phyloP scores from a whole-genome alignment of 192 early-diverging fungal species.

The Ambispora gerdemannii region DNA sequence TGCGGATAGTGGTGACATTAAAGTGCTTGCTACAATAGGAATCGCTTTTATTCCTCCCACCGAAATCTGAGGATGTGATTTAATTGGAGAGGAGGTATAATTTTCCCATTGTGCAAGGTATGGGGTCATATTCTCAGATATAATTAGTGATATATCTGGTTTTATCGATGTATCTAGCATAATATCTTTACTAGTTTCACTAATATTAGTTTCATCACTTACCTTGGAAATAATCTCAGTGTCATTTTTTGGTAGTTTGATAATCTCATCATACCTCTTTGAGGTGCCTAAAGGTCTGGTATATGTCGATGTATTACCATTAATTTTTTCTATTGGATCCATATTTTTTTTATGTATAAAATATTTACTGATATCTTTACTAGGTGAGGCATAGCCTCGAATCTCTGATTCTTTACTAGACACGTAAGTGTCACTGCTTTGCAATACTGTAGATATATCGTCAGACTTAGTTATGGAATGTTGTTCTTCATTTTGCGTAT shows the following conservation, averaged over 20 bases:
- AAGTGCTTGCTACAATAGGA: neutral
- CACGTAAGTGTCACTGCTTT: too few species aligned
- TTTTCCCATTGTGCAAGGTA: neutral
- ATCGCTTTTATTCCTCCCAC: neutral
- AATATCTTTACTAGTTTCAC: too few species aligned
- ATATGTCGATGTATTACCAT: too few species aligned
- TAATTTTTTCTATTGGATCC: neutral
- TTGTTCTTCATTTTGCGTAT: too few species aligned
- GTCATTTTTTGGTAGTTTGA: too few species aligned
- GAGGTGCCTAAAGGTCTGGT: too few species aligned
- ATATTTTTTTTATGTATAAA: neutral
- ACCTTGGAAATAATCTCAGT: too few species aligned
- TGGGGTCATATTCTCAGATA: neutral
- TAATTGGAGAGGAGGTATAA: neutral
- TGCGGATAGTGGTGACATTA: conserved; percentile 17
- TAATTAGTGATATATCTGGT: neutral
- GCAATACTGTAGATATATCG: neutral
- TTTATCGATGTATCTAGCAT: conserved; percentile 12
- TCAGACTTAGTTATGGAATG: too few species aligned
- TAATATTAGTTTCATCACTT: too few species aligned
- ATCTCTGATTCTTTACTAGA: too few species aligned
- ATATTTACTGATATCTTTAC: neutral
- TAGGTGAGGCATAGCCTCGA: neutral
- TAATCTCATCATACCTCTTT: too few species aligned
- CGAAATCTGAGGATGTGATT: neutral